Base-by-base conservation (phyloP, 2,329 filamentous ascomycete genomes). In the Aspergillus amoenus region DNA sequence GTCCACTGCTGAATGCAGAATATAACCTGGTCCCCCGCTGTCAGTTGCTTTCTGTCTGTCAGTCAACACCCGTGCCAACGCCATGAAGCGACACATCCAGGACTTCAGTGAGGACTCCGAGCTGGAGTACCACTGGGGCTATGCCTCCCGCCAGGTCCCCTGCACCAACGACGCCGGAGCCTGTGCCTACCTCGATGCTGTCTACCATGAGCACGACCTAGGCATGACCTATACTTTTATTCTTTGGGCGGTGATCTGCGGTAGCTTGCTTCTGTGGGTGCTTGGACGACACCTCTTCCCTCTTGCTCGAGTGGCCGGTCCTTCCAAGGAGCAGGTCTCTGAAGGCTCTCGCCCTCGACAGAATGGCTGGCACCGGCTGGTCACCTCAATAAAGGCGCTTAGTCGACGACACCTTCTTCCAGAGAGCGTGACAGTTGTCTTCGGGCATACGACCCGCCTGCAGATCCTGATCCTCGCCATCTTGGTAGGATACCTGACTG, bases 371-470 rank as follows among this genome's bases (percentile, higher is more conserved):
- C 65, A 66, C 44, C 63, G 71, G n/a, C 30, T 79, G 8, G 67
- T 69, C 11, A 69, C 69, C 39, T 72, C 82, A 3, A 56, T 79
- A 17, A 67, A 73, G 13, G 72, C 82, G 0, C 68, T 73, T 4
- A 66, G 72, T 13, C 78, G 84, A 17, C 78, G 74, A 30, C 80
- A 82, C 64, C 76, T 91, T 3, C 81, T 91, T 2, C 84, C 84
- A 0, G 87, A 90, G 63, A 79, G 81, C 3, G 71, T 81, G 3
- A 75, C 80, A 17, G 64, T 71, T 18, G 64, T 90, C 52, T 91
- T 92, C 62, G 88, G 88, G 27, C 80, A 84, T 58, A 85, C 86
- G 2, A 89, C 87, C 1, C 81, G 88, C 18, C 77, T 90, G 6
- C 89, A 92, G 67, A 80, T 91, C 3, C 65, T 85, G 21, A 78